Conservation (phyloP, 176 grass and related monocot species). For the Avena atlantica region DNA sequence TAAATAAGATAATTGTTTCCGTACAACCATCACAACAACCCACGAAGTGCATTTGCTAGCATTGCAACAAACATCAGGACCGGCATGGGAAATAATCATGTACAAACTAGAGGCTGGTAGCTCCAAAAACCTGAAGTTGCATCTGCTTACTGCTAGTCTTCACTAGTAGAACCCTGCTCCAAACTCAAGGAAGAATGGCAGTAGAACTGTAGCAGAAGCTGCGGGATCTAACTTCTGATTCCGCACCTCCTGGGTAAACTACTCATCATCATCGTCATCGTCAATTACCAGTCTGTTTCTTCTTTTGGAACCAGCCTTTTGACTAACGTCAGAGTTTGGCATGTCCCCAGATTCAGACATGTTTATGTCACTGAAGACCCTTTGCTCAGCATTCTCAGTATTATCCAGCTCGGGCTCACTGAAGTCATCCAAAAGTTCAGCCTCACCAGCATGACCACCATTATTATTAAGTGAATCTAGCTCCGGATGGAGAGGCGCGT, state of each 20-base stretch:
- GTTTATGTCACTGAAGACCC: constrained; percentile 29
- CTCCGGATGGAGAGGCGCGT: constrained; percentile 19
- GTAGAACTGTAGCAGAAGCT: neutral
- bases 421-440: constrained; percentile 59
- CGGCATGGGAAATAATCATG: neutral
- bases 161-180: neutral
- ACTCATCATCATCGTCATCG: constrained; percentile 60
- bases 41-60: neutral
- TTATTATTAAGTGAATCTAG: constrained; percentile 16
- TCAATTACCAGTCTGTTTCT: constrained; percentile 68
- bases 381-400: constrained; percentile 19
- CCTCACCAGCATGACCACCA: constrained; percentile 43
- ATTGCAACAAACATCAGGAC: neutral
- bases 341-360: constrained; percentile 48
- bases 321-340: neutral
- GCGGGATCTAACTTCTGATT: neutral
- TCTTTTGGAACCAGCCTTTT: constrained; percentile 62
- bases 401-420: constrained; percentile 51
- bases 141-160: neutral
- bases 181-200: neutral
- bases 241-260: neutral
- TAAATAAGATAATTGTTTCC: neutral
- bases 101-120: constrained; percentile 1
- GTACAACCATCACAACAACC: neutral
- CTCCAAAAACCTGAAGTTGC: neutral